phyloP scores from a whole-genome alignment of 225 moss, liverwort and hornwort genomes.

The Straminergon stramineum region DNA sequence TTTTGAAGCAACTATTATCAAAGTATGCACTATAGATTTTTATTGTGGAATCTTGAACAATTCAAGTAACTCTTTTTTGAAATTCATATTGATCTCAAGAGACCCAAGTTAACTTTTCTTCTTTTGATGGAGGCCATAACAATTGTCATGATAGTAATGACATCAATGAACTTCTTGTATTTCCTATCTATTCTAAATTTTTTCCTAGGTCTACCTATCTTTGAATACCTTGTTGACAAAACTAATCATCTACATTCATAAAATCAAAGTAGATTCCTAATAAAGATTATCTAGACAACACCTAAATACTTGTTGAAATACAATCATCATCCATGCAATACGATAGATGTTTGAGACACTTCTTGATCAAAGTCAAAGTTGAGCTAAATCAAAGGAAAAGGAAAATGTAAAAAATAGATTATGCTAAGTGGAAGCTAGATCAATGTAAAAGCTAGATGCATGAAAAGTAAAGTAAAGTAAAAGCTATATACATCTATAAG shows the following conservation, averaged over 20 bases:
- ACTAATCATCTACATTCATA: neutral
- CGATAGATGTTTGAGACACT: neutral
- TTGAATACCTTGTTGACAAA: neutral
- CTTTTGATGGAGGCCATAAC: neutral
- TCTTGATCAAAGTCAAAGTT: neutral
- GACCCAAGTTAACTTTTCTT: neutral
- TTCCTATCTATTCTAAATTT: neutral
- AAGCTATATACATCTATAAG: neutral
- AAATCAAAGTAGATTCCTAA: neutral
- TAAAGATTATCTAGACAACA: neutral
- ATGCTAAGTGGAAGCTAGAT: neutral
- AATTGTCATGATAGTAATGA: neutral
- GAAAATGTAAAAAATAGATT: neutral
- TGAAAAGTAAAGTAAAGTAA: neutral
- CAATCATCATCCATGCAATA: neutral
- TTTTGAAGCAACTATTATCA: neutral
- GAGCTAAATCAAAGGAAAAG: neutral
- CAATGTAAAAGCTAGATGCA: neutral
- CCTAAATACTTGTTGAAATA: neutral
- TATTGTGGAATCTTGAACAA: neutral
- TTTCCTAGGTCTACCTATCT: neutral
- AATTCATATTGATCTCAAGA: neutral
- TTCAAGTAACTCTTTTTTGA: too few species aligned
- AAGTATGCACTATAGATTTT: neutral
- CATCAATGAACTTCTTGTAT: fast-evolving